These are phyloP conservation scores for Pestalotiopsis sp. DNA, from an alignment of 2,329 filamentous ascomycete genomes.

Conservation along the genomic window DNA sequence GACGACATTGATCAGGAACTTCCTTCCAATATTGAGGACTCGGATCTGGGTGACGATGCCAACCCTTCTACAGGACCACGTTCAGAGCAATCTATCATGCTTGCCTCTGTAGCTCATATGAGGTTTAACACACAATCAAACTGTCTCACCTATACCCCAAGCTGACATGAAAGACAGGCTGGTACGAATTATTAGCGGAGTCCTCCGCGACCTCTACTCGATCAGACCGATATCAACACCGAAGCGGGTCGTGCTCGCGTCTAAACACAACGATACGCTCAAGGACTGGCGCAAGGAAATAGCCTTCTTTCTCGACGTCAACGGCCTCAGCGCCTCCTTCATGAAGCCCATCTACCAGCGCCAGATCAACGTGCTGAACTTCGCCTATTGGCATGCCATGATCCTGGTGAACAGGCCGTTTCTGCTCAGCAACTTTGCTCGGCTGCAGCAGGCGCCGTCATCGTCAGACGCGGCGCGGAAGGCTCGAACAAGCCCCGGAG, in stretches of 20 bases:
- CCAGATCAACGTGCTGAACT: constrained; percentile 35
- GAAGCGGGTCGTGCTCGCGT: constrained; percentile 34
- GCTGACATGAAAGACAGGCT: constrained; percentile 20
- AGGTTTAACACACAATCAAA: constrained; percentile 25
- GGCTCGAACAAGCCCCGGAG: constrained; percentile 20
- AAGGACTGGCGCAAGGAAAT: constrained; percentile 47
- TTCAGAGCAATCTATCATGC: constrained; percentile 36
- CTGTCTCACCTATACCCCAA: neutral
- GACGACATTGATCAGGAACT: constrained; percentile 67
- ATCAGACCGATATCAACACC: constrained; percentile 30
- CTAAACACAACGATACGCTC: constrained; percentile 43
- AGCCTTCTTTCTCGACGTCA: constrained; percentile 43
- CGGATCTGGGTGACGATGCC: constrained; percentile 56
- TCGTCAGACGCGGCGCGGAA: constrained; percentile 15
- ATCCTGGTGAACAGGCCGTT: constrained; percentile 36
- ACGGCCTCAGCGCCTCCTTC: constrained; percentile 42
- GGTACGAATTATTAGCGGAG: constrained; percentile 43
- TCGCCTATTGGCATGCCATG: constrained; percentile 36
- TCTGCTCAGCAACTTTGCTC: constrained; percentile 30
- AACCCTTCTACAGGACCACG: constrained; percentile 34
- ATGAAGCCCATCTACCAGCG: constrained; percentile 52
- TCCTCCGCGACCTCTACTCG: constrained; percentile 46
- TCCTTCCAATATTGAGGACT: constrained; percentile 66
- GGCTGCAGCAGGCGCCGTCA: constrained; percentile 19
- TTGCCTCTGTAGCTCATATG: constrained; percentile 46